These are phyloP conservation scores for Trichoderma reesei DNA, from an alignment of 495 filamentous ascomycete species.

Conservation along the genomic window DNA sequence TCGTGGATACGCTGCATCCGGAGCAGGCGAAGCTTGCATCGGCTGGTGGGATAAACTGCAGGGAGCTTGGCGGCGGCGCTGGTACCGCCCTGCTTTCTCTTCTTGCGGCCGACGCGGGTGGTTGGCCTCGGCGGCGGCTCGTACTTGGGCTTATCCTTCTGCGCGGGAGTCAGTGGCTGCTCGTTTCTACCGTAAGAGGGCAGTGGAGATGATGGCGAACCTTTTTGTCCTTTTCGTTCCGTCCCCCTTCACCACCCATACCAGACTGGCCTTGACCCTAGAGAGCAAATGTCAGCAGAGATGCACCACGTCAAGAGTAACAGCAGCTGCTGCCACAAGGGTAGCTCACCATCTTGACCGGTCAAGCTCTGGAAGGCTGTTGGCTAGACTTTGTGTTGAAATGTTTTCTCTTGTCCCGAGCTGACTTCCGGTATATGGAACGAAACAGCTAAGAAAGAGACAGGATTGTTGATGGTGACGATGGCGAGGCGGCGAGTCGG, in stretches of 20 bases:
- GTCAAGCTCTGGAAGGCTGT: slow-evolving; percentile 6
- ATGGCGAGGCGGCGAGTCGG: background rate
- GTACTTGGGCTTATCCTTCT: slow-evolving; percentile 99
- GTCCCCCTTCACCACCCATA: slow-evolving; percentile 64
- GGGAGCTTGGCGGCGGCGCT: slow-evolving; percentile 93
- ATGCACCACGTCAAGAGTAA: background rate
- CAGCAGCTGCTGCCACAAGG: background rate
- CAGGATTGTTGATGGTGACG: background rate
- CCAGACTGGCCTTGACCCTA: slow-evolving; percentile 86
- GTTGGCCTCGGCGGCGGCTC: slow-evolving; percentile 95
- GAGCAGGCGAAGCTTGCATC: slow-evolving; percentile 93
- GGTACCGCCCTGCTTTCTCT: slow-evolving; percentile 84
- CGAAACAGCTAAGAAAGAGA: background rate
- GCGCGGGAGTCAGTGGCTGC: slow-evolving; percentile 9
- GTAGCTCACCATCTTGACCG: slow-evolving; percentile 20
- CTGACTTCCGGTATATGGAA: background rate
- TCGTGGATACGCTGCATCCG: slow-evolving; percentile 99
- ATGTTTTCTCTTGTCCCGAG: background rate
- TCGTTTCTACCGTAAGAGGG: background rate
- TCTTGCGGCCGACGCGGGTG: slow-evolving; percentile 95
- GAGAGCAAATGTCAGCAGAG: background rate
- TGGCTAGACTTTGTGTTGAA: background rate
- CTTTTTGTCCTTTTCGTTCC: slow-evolving; percentile 92
- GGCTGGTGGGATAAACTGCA: slow-evolving; percentile 83
- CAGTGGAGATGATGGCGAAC: slow-evolving; percentile 37